Evolutionary conservation across 305 asterid genomes (phyloP), one percentile per base, ranked within the genome.

Genomic region (Fraxinus sp.): DNA sequence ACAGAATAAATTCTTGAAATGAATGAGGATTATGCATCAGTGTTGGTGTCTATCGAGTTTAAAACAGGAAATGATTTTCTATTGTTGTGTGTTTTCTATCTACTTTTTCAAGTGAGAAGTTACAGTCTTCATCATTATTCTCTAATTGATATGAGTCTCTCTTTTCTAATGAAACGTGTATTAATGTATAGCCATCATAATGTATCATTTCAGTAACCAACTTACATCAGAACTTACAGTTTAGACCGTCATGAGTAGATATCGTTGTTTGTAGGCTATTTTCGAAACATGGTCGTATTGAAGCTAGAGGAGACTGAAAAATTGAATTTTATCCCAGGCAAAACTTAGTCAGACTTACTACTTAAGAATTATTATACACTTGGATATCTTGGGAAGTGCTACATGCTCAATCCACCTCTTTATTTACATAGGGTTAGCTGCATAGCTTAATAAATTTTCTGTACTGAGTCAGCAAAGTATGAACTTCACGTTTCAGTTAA

Each of bases 301-400:
- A 78, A 16, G 81, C 76, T 52, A 4, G 78, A 74, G 52, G 24
- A 70, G 22, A 30, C 52, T 4, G 24, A 49, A 66, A 6, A 35
- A 49, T n/a, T 35, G 28, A 66, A 79, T 35, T 73, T 14, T 79
- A 32, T 68, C 70, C 28, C 28, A 81, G 70, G 41, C 24, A 78
- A 80, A 77, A 44, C 62, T 74, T 35, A 41, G 75, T 74, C 28
- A 52, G 52, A 72, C 81, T 74, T 78, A 77, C 84, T 14, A 49
- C 52, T 16, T 16, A 16, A 16, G 59, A 52, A 52, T 22, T 22
- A n/a, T 16, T 52, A 5, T 52, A 16, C 62, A 16, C 18, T 52
- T 33, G 55, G 74, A 64, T 83, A 71, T 44, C 83, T 59, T 20
- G 82, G 13, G 71, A 64, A 52, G 6, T 68, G 9, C 46, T 8